These are phyloP conservation scores for Zoysia japonica DNA, from an alignment of 176 grass and related monocot genomes.

Conservation along the genomic window DNA sequence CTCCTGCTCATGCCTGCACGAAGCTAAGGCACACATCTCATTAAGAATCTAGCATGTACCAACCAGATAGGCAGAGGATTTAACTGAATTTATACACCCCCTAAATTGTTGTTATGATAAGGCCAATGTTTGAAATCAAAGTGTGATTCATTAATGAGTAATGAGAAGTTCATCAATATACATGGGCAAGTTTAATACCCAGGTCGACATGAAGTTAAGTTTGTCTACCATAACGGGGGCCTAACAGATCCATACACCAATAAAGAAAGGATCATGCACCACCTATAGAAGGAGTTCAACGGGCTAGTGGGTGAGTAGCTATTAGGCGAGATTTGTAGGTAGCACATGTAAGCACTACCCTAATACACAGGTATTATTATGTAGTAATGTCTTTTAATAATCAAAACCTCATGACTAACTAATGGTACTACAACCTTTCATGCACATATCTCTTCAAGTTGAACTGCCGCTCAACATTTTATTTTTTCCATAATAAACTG, in stretches of 20 bases:
- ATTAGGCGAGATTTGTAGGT: conserved; percentile 33
- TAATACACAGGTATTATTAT: conserved; percentile 32
- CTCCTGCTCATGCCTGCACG: conserved; percentile 49
- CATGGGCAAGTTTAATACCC: conserved; percentile 37
- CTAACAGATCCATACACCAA: conserved; percentile 38
- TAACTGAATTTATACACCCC: conserved; percentile 42
- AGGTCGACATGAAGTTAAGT: conserved; percentile 44
- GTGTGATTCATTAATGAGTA: conserved; percentile 38
- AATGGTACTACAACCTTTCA: background rate
- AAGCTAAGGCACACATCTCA: conserved; percentile 47
- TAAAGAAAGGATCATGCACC: conserved; percentile 40
- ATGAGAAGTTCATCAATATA: conserved; percentile 45
- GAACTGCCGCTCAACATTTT: background rate
- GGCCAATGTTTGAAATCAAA: conserved; percentile 35
- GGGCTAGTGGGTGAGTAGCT: conserved; percentile 39
- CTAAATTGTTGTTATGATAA: conserved; percentile 33
- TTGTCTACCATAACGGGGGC: conserved; percentile 49
- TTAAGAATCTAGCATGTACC: conserved; percentile 53
- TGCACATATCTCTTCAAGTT: conserved; percentile 27
- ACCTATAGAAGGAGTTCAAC: conserved; percentile 23
- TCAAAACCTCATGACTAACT: background rate
- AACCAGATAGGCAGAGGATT: conserved; percentile 41
- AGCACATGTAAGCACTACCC: conserved; percentile 51
- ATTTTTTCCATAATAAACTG: background rate
- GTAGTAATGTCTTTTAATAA: conserved; percentile 9